Percentiles rank a stretch among this genome's conserved stretches.
Conservation (phyloP, 257 asterid species). For the Ocimum tenuiflorum region DNA sequence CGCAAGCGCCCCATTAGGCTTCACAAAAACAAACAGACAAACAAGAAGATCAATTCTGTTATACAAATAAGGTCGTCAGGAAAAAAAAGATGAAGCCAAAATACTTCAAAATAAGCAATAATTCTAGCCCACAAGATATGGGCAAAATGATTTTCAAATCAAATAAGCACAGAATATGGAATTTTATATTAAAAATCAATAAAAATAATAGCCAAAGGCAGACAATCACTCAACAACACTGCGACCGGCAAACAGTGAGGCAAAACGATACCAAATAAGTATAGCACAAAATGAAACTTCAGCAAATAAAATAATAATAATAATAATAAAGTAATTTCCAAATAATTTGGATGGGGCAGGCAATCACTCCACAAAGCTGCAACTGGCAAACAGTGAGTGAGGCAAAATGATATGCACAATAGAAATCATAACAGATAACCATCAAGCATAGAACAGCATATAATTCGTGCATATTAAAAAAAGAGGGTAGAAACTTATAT, state of each 20-base stretch:
- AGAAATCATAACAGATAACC: not conserved
- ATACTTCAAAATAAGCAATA: too few relatives aligned
- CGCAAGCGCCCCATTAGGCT: slow-evolving; percentile 61
- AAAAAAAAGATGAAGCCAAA: not conserved
- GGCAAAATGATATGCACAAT: not conserved
- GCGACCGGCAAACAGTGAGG: too few relatives aligned
- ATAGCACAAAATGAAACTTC: too few relatives aligned
- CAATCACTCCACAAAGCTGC: too few relatives aligned
- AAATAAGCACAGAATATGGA: not conserved
- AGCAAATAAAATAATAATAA: too few relatives aligned
- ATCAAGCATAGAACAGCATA: slow-evolving; percentile 1
- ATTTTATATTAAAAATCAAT: too few relatives aligned
- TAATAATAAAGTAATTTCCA: too few relatives aligned
- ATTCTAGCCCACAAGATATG: not conserved
- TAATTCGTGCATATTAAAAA: not conserved
- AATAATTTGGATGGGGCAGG: too few relatives aligned
- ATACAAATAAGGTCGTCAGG: not conserved
- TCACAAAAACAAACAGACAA: slow-evolving; percentile 41
- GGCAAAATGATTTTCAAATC: not conserved
- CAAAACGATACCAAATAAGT: too few relatives aligned
- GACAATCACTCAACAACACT: too few relatives aligned
- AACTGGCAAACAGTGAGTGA: too few relatives aligned
- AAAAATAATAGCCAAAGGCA: too few relatives aligned
- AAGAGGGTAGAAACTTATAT: slow-evolving; percentile 35
- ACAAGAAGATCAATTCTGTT: slow-evolving; percentile 11